Evolutionary conservation across 371 early-diverging fungal species (phyloP), one percentile per base, ranked within the genome.

Genomic region (Saksenaea vasiformis): DNA sequence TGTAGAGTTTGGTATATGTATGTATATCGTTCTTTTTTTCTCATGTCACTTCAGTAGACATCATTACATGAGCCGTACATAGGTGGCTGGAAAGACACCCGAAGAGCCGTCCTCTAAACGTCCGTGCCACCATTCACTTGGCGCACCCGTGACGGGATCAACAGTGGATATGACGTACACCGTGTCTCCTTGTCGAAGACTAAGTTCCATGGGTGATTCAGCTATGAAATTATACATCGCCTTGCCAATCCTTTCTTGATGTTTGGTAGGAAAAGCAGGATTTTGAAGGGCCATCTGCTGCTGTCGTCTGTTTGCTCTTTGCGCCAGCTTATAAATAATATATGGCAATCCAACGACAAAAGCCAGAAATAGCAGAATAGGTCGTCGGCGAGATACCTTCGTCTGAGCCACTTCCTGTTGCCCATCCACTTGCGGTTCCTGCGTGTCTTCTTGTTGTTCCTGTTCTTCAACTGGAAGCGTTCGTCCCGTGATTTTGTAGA

Each of bases 111-210:
- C 84, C 61, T 92, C 86, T 19, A 91, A 76, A 27, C 92, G 74
- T 11, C 97, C 97, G 56, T 91, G 76, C 98, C 98, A 98, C 98
- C 98, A 98, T 69, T 81, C 78, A 60, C 88, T 85, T 31, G 88
- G 85, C 17, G 87, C 83, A 14, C 91, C 92, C 7, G 78, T 69
- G 61, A 82, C 84, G 22, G 91, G 87, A 64, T 94, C 95, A 15
- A 78, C 82, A 66, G 89, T 90, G 58, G 84, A 87, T 65, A 89
- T 68, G 70, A 98, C 85, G 2, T 95, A 95, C 51, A 98, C 84
- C 38, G 94, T 82, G 38, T 96, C 96, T 26, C 96, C 97, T 60
- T 87, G 87, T 64, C 83, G 85, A 61, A 98, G 84, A 31, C 79
- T 82, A 38, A 98, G 74, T 72, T 98, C 98, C 37, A 78, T 85